phyloP scores from a whole-genome alignment of 495 filamentous ascomycete genomes.

The Daldinia grandis region DNA sequence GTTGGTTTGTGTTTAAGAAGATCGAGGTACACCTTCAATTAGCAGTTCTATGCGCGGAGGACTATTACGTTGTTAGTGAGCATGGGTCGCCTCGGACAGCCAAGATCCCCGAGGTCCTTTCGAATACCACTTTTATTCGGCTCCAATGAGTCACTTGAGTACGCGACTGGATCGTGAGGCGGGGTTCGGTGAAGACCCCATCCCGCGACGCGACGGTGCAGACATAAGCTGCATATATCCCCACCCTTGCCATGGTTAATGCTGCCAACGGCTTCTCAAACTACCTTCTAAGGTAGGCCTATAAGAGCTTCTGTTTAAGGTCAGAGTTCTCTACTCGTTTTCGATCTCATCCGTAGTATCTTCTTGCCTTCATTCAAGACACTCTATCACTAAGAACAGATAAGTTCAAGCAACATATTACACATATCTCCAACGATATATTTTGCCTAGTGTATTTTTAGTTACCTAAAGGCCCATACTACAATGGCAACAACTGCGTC shows the following conservation, averaged over 20 bases:
- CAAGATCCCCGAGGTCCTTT: conserved; percentile 34
- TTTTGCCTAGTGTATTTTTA: not conserved
- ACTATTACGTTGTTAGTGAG: not conserved
- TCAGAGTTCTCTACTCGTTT: not conserved
- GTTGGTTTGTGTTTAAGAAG: not conserved
- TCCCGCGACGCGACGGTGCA: conserved; percentile 9
- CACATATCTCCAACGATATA: not conserved
- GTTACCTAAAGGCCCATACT: not conserved
- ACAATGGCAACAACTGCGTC: conserved; percentile 39
- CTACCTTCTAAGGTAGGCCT: not conserved
- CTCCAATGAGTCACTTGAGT: conserved; percentile 32
- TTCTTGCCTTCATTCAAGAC: not conserved
- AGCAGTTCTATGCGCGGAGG: not conserved
- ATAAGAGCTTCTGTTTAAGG: conserved; percentile 5
- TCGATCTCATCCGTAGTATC: not conserved
- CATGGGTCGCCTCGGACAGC: conserved; percentile 19
- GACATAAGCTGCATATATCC: not conserved
- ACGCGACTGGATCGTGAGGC: conserved; percentile 29
- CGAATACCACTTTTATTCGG: not conserved
- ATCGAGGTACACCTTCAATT: not conserved
- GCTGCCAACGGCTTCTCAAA: not conserved
- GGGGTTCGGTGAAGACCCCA: conserved; percentile 22
- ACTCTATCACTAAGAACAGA: not conserved
- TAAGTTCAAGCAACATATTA: not conserved
- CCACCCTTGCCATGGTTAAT: not conserved